Conservation (phyloP, 2,329 filamentous ascomycete species). For the Onygena corvina region DNA sequence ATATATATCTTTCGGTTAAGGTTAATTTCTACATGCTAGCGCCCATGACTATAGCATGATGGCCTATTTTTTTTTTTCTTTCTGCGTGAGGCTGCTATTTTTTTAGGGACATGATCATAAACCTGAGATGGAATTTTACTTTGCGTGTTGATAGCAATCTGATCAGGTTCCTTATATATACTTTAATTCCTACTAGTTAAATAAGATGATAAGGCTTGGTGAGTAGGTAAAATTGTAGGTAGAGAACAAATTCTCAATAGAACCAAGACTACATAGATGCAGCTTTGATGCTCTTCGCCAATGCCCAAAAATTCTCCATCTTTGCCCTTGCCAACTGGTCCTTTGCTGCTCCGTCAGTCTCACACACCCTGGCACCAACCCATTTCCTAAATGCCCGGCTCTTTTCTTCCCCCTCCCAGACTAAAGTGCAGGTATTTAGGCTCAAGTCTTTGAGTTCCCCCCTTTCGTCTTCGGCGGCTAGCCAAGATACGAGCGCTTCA, state of each 20-base stretch:
- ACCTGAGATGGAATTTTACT: too few relatives aligned
- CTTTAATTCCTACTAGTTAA: not conserved
- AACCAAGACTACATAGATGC: constrained; percentile 6
- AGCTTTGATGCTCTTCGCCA: constrained; percentile 57
- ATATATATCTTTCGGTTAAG: not conserved
- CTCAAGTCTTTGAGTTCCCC: constrained; percentile 72
- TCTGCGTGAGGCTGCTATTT: not conserved
- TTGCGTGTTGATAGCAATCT: too few relatives aligned
- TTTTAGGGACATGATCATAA: not conserved
- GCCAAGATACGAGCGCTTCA: constrained; percentile 56
- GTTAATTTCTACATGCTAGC: not conserved
- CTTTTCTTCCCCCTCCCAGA: constrained; percentile 88
- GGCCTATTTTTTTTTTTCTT: not conserved
- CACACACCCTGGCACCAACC: constrained; percentile 71
- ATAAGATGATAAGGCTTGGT: too few relatives aligned
- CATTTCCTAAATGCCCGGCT: constrained; percentile 71
- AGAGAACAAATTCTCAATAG: too few relatives aligned
- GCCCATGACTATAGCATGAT: too few relatives aligned
- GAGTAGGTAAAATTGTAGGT: too few relatives aligned
- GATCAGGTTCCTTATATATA: too few relatives aligned
- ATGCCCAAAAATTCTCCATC: constrained; percentile 90
- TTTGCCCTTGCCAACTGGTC: constrained; percentile 67
- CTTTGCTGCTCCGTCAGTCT: constrained; percentile 79
- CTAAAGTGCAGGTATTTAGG: constrained; percentile 64
- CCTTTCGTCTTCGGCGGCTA: constrained; percentile 64